Percentiles rank a stretch among this genome's conserved stretches.
phyloP scores from a whole-genome alignment of 2,329 filamentous ascomycete genomes.

The Tolypocladium guangdongense region DNA sequence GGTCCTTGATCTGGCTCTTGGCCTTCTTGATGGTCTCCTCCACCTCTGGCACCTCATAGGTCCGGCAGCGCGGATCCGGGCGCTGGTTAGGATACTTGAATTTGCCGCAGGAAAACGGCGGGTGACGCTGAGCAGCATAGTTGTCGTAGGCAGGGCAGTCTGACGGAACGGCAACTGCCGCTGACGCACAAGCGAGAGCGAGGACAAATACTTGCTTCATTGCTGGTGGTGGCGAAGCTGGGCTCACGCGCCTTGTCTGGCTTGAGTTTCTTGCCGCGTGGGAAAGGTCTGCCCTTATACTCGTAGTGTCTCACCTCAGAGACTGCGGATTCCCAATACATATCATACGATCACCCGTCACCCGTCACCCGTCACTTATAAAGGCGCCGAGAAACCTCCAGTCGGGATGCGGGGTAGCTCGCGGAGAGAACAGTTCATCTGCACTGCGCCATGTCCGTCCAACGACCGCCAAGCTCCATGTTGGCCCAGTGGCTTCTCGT shows the following conservation, averaged over 20 bases:
- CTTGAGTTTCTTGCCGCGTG: neutral
- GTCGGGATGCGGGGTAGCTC: slow-evolving; percentile 1
- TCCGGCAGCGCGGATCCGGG: slow-evolving; percentile 65
- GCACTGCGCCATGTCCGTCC: neutral
- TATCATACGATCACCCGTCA: neutral
- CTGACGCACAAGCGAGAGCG: slow-evolving; percentile 22
- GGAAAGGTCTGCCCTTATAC: neutral
- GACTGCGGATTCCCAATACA: neutral
- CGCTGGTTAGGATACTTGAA: slow-evolving; percentile 72
- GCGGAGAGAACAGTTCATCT: neutral
- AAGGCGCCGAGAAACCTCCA: neutral
- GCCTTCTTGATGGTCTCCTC: slow-evolving; percentile 64
- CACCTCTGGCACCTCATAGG: slow-evolving; percentile 65
- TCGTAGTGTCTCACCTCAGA: neutral
- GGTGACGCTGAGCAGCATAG: slow-evolving; percentile 34
- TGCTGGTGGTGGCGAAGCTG: neutral
- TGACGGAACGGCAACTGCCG: slow-evolving; percentile 11
- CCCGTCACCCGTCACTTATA: no score
- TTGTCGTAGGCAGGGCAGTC: slow-evolving; percentile 24
- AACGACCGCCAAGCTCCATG: neutral
- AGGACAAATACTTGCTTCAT: slow-evolving; percentile 2
- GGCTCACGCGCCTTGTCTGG: neutral
- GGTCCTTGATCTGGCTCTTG: slow-evolving; percentile 59
- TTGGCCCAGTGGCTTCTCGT: neutral
- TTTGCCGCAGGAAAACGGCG: slow-evolving; percentile 66